phyloP scores from a whole-genome alignment of 2,329 filamentous ascomycete species.

The Malbranchea zuffiana region DNA sequence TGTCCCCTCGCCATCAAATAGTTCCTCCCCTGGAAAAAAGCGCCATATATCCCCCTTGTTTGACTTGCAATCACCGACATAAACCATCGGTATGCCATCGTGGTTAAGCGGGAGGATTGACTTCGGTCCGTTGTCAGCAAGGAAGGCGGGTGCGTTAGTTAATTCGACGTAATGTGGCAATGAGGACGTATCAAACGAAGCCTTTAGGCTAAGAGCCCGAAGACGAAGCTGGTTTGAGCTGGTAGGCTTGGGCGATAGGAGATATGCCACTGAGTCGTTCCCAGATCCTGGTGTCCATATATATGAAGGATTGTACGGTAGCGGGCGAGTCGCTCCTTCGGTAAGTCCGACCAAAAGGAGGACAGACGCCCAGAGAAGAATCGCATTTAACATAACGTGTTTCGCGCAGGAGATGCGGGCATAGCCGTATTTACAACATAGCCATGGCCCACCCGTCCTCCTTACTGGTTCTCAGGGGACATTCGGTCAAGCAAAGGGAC shows the following conservation, averaged over 20 bases:
- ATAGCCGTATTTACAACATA: too few species aligned
- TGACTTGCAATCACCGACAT: slow-evolving; percentile 56
- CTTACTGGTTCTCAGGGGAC: too few species aligned
- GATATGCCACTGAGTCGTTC: slow-evolving; percentile 11
- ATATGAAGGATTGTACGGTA: slow-evolving; percentile 16
- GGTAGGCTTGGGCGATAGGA: slow-evolving; percentile 9
- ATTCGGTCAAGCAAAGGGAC: too few species aligned
- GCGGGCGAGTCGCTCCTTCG: neutral
- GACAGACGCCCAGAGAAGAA: slow-evolving; percentile 4
- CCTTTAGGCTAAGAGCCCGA: slow-evolving; percentile 12
- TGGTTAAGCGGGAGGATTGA: slow-evolving; percentile 57
- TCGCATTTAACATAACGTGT: slow-evolving; percentile 11
- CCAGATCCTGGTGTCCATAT: slow-evolving; percentile 10
- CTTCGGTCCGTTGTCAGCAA: slow-evolving; percentile 38
- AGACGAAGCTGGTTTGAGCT: slow-evolving; percentile 11
- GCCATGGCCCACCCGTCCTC: too few species aligned
- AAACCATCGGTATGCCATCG: slow-evolving; percentile 60
- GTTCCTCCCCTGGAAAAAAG: slow-evolving; percentile 31
- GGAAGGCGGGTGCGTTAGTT: slow-evolving; percentile 43
- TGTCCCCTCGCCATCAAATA: slow-evolving; percentile 56
- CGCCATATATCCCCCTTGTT: slow-evolving; percentile 12
- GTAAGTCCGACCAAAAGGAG: slow-evolving; percentile 3
- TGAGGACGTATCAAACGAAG: slow-evolving; percentile 17
- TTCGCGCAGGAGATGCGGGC: neutral
- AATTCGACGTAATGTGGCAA: slow-evolving; percentile 29